Conservation (phyloP, 805 yeast genomes). For the Clavispora phyllophila region DNA sequence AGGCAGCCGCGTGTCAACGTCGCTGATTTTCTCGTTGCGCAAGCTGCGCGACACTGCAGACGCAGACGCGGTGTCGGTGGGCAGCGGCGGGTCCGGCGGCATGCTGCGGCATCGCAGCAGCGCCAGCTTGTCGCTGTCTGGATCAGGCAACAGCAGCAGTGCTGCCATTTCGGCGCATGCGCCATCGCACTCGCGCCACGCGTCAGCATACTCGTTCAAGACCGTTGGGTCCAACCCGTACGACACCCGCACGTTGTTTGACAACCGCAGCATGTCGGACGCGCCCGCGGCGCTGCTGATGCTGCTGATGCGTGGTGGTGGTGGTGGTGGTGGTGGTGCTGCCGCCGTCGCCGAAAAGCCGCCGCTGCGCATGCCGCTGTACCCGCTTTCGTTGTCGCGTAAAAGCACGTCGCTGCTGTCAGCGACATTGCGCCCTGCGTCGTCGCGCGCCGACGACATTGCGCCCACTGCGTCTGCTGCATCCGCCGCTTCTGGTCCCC, state of each 20-base stretch:
- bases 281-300: too few species aligned
- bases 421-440: background rate
- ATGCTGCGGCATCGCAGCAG: slow-evolving; percentile 7
- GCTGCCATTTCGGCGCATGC: too few species aligned
- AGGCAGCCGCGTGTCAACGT: slow-evolving; percentile 27
- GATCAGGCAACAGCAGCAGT: slow-evolving; percentile 9
- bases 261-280: slow-evolving; percentile 3
- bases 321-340: background rate
- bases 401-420: slow-evolving; percentile 3
- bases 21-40: slow-evolving; percentile 34
- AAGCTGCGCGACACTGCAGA: slow-evolving; percentile 19
- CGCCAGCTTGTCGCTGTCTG: slow-evolving; percentile 5
- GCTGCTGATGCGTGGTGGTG: too few species aligned
- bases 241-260: slow-evolving; percentile 19
- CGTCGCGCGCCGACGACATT: slow-evolving; percentile 4
- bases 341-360: slow-evolving; percentile 3
- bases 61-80: slow-evolving; percentile 30
- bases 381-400: slow-evolving; percentile 5
- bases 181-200: slow-evolving; percentile 35
- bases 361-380: slow-evolving; percentile 3
- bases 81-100: slow-evolving; percentile 16
- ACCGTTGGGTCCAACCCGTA: slow-evolving; percentile 24
- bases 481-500: background rate
- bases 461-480: slow-evolving; percentile 1
- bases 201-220: slow-evolving; percentile 35